phyloP scores from a whole-genome alignment of 2,329 filamentous ascomycete species.

The Cercospora sojina region DNA sequence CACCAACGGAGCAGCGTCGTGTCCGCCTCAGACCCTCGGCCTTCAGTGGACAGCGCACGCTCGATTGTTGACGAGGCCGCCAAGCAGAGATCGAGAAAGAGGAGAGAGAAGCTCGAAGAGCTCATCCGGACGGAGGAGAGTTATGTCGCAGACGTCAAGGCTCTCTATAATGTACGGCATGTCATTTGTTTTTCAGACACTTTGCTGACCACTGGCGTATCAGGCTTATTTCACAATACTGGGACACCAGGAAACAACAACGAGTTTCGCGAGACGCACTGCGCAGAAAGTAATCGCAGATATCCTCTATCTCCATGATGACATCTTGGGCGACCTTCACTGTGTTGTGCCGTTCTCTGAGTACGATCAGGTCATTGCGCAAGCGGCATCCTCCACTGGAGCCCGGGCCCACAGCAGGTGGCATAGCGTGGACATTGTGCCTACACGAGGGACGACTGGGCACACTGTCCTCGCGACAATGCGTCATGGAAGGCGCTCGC shows the following conservation, averaged over 20 bases:
- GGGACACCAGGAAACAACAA: slow-evolving; percentile 30
- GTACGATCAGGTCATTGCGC: slow-evolving; percentile 39
- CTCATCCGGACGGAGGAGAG: slow-evolving; percentile 81
- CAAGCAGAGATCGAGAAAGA: slow-evolving; percentile 69
- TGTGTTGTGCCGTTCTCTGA: slow-evolving; percentile 66
- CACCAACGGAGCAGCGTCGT: slow-evolving; percentile 57
- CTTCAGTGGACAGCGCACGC: slow-evolving; percentile 57
- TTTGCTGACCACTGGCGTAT: background rate
- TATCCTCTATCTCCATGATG: slow-evolving; percentile 80
- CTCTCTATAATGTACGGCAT: slow-evolving; percentile 72
- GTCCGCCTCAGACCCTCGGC: slow-evolving; percentile 66
- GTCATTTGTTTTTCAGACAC: background rate
- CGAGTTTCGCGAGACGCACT: slow-evolving; percentile 32
- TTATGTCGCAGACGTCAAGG: slow-evolving; percentile 84
- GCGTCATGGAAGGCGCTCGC: slow-evolving; percentile 44
- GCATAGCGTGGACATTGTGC: slow-evolving; percentile 49
- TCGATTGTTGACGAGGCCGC: slow-evolving; percentile 64
- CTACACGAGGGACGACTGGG: slow-evolving; percentile 37
- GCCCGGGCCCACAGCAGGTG: slow-evolving; percentile 48
- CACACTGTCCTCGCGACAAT: slow-evolving; percentile 31
- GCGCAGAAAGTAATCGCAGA: slow-evolving; percentile 52
- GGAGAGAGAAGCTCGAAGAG: slow-evolving; percentile 80
- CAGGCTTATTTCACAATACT: slow-evolving; percentile 48
- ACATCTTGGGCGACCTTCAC: slow-evolving; percentile 73
- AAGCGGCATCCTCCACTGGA: slow-evolving; percentile 7